Percentiles rank a stretch among this genome's conserved stretches.
These are phyloP conservation scores for Colletotrichum gloeosporioides DNA, from an alignment of 2,329 filamentous ascomycete species.

Conservation along the genomic window DNA sequence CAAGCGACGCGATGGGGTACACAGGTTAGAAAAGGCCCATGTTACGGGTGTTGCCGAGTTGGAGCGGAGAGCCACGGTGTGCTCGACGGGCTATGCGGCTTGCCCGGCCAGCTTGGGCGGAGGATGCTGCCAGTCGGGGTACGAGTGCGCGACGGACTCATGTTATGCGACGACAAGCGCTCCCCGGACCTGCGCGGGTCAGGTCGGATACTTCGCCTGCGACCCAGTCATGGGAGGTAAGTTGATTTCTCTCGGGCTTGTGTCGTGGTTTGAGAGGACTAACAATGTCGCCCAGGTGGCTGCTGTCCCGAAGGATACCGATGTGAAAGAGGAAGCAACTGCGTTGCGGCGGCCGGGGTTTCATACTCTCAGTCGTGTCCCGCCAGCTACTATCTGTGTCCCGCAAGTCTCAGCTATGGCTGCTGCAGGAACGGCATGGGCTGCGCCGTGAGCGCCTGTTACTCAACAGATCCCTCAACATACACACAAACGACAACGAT, in stretches of 20 bases:
- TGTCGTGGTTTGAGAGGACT: background rate
- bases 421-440: constrained; percentile 57
- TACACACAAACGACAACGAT: constrained; percentile 46
- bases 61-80: constrained; percentile 24
- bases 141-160: constrained; percentile 51
- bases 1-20: constrained; percentile 34
- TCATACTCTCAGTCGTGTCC: constrained; percentile 47
- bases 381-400: constrained; percentile 51
- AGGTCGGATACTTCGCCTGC: constrained; percentile 45
- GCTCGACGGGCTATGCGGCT: constrained; percentile 28
- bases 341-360: constrained; percentile 48
- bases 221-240: constrained; percentile 39
- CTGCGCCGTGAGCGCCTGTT: constrained; percentile 54
- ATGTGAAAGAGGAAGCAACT: constrained; percentile 45
- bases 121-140: constrained; percentile 54
- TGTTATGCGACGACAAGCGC: constrained; percentile 53
- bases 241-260: constrained; percentile 24
- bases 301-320: constrained; percentile 52
- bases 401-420: constrained; percentile 54
- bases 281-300: constrained; percentile 33
- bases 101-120: constrained; percentile 47
- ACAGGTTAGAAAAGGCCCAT: constrained; percentile 32
- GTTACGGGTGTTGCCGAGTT: constrained; percentile 15
- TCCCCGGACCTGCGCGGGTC: constrained; percentile 42
- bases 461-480: constrained; percentile 50